These are phyloP conservation scores for Candida maesae DNA, from an alignment of 805 yeast species.

Conservation along the genomic window DNA sequence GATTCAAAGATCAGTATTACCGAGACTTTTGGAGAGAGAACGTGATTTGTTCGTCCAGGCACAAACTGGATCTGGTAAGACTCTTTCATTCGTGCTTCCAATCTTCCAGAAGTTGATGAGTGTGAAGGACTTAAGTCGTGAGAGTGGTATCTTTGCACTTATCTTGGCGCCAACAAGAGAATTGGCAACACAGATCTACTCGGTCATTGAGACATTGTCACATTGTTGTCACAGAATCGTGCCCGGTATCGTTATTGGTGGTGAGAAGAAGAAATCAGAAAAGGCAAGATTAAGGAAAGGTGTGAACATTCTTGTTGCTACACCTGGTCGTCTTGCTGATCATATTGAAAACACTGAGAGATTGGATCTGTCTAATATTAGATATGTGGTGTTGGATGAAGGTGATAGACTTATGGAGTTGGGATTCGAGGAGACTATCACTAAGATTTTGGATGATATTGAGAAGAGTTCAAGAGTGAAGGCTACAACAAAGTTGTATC, in stretches of 20 bases:
- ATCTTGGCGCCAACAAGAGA: constrained; percentile 94
- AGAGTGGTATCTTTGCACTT: constrained; percentile 83
- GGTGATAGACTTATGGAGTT: constrained; percentile 95
- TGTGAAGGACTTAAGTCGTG: constrained; percentile 47
- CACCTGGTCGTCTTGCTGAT: constrained; percentile 95
- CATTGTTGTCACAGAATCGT: constrained; percentile 84
- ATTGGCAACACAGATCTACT: constrained; percentile 83
- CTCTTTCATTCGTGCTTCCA: constrained; percentile 83
- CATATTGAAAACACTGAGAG: constrained; percentile 87
- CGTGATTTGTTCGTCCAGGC: constrained; percentile 87
- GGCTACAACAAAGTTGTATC: constrained; percentile 37
- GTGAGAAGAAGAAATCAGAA: constrained; percentile 95
- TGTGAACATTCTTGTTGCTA: constrained; percentile 91
- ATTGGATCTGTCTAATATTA: constrained; percentile 64
- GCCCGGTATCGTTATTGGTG: constrained; percentile 96
- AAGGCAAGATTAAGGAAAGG: constrained; percentile 96
- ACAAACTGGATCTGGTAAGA: constrained; percentile 98
- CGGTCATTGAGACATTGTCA: constrained; percentile 69
- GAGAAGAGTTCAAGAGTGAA: constrained; percentile 38
- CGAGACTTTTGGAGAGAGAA: constrained; percentile 43
- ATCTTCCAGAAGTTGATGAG: constrained; percentile 69
- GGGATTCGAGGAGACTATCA: constrained; percentile 92
- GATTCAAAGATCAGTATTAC: constrained; percentile 80
- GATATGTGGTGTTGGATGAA: constrained; percentile 93
- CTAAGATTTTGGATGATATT: constrained; percentile 64